Percentiles rank a stretch among this genome's conserved stretches.
Evolutionary conservation across 2,329 filamentous ascomycete species (phyloP).

Genomic region (Ophiostoma sp.): DNA sequence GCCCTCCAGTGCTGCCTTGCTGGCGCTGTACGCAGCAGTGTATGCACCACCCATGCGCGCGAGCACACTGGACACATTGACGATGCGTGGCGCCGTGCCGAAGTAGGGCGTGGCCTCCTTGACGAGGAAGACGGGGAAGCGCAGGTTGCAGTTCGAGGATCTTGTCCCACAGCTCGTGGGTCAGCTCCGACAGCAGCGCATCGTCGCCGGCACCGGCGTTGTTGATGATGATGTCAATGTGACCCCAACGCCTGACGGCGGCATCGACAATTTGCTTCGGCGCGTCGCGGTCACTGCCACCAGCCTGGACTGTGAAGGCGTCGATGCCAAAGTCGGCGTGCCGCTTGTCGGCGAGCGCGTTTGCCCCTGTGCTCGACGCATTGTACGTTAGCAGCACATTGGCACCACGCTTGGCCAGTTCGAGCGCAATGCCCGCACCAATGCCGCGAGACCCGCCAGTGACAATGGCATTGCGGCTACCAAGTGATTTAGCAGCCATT

Average conservation of each 20-base stretch:
- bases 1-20: constrained; percentile 49
- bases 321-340: background rate
- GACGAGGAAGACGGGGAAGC: constrained; percentile 48
- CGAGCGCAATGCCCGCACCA: constrained; percentile 59
- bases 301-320: constrained; percentile 14
- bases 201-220: constrained; percentile 34
- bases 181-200: constrained; percentile 37
- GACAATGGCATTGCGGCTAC: constrained; percentile 30
- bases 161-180: constrained; percentile 44
- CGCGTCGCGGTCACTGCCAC: background rate
- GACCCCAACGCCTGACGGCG: background rate
- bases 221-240: constrained; percentile 21
- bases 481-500: background rate
- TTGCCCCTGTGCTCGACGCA: background rate
- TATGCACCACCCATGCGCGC: constrained; percentile 32
- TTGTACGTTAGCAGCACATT: constrained; percentile 37
- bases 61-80: constrained; percentile 54
- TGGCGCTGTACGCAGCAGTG: constrained; percentile 15
- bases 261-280: constrained; percentile 9
- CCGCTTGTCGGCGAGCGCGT: background rate
- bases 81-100: constrained; percentile 43
- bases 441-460: constrained; percentile 48
- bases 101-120: constrained; percentile 50
- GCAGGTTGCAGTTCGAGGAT: constrained; percentile 55
- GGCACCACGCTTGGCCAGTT: constrained; percentile 59